Conservation (phyloP, 2,329 filamentous ascomycete species). For the Arthrobotrys megalospora region DNA sequence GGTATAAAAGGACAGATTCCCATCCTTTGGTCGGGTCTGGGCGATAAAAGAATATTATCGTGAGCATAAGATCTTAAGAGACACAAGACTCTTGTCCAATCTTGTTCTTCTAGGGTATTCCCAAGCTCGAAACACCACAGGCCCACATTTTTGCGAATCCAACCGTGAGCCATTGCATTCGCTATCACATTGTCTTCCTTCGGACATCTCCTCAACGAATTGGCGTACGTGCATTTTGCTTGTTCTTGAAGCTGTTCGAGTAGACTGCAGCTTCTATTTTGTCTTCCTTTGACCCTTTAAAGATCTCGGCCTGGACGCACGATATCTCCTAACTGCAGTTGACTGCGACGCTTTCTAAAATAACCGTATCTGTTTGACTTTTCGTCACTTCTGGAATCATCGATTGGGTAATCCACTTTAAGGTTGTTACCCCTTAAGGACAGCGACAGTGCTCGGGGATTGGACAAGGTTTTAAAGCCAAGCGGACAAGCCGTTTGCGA, state of each 20-base stretch:
- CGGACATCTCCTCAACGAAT: constrained; percentile 57
- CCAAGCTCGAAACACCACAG: constrained; percentile 56
- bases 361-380: constrained; percentile 52
- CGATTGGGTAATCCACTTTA: constrained; percentile 52
- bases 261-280: constrained; percentile 17
- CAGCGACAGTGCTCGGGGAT: constrained; percentile 40
- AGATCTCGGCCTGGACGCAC: constrained; percentile 37
- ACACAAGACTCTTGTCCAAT: constrained; percentile 60
- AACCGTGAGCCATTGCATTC: constrained; percentile 46
- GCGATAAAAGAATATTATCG: constrained; percentile 34
- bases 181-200: constrained; percentile 54
- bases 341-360: constrained; percentile 34
- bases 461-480: constrained; percentile 47
- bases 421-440: constrained; percentile 60
- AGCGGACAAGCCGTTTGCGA: constrained; percentile 60
- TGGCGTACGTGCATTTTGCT: constrained; percentile 20
- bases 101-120: constrained; percentile 58
- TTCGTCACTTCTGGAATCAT: constrained; percentile 59
- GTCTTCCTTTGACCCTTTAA: constrained; percentile 17
- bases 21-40: constrained; percentile 39
- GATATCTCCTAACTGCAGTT: constrained; percentile 27
- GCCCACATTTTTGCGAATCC: constrained; percentile 56
- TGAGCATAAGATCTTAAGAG: constrained; percentile 56
- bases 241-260: constrained; percentile 25
- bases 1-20: constrained; percentile 57